Conservation (phyloP, 495 filamentous ascomycete species). For the Schizothecium vesticola region DNA sequence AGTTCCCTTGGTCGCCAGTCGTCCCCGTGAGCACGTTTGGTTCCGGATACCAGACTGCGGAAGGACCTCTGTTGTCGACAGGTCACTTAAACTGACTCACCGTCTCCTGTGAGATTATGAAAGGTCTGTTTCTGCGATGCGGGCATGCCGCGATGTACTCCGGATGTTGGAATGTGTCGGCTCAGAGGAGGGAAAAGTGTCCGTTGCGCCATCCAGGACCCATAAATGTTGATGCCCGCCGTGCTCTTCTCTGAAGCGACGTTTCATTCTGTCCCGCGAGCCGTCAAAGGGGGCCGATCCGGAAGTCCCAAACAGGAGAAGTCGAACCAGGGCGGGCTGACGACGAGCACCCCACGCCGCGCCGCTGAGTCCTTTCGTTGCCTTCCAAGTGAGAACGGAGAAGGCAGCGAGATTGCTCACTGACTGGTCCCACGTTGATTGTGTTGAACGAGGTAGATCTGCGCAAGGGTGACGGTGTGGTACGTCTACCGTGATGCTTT, state of each 20-base stretch:
- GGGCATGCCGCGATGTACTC: not conserved
- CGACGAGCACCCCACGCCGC: conserved; percentile 13
- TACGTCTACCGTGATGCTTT: not conserved
- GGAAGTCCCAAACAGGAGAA: conserved; percentile 23
- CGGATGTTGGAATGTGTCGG: not conserved
- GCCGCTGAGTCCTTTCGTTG: not conserved
- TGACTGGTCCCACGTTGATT: not conserved
- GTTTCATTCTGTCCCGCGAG: conserved; percentile 16
- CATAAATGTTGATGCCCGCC: not conserved
- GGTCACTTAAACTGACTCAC: not conserved
- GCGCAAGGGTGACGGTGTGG: not conserved
- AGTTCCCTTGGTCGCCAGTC: too few species aligned
- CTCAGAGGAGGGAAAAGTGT: not conserved
- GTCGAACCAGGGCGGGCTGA: conserved; percentile 11
- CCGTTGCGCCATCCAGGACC: not conserved
- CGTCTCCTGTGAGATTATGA: not conserved
- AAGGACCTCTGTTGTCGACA: not conserved
- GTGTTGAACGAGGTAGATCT: not conserved
- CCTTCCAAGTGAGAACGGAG: not conserved
- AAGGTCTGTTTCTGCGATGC: not conserved
- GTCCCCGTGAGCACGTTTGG: not conserved
- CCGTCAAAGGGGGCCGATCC: conserved; percentile 10
- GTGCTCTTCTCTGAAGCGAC: conserved; percentile 9
- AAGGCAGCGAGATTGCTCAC: not conserved
- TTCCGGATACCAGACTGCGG: conserved; percentile 1